These are phyloP conservation scores for Alternaria sp. DNA, from an alignment of 2,329 filamentous ascomycete genomes.

Conservation along the genomic window DNA sequence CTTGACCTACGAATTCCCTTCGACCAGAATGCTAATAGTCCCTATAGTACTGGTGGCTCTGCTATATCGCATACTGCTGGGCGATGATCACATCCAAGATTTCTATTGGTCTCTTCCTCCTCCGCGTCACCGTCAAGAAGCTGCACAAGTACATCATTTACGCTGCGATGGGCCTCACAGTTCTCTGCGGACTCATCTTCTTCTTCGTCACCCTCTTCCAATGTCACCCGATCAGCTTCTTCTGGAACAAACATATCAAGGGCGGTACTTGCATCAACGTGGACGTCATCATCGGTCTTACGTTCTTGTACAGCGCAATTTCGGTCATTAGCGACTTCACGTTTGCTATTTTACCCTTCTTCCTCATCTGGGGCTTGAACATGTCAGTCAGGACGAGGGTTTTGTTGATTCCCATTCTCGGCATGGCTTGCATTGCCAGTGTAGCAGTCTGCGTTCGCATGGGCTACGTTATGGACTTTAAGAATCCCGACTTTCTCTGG, in stretches of 20 bases:
- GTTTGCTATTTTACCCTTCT: constrained; percentile 61
- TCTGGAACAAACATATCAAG: constrained; percentile 57
- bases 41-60: constrained; percentile 48
- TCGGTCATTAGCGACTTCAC: constrained; percentile 59
- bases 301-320: constrained; percentile 59
- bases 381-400: constrained; percentile 60
- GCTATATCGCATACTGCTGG: constrained; percentile 46
- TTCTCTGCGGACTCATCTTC: constrained; percentile 52
- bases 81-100: constrained; percentile 47
- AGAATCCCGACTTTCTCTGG: constrained; percentile 47
- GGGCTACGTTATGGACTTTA: constrained; percentile 49
- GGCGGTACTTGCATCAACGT: constrained; percentile 55
- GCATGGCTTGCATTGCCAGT: constrained; percentile 58
- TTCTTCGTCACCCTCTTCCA: constrained; percentile 62
- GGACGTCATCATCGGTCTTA: constrained; percentile 54
- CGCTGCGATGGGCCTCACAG: constrained; percentile 46
- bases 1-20: neutral
- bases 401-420: constrained; percentile 58
- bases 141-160: constrained; percentile 51
- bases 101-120: constrained; percentile 48
- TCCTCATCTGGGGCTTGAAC: constrained; percentile 61
- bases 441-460: constrained; percentile 48
- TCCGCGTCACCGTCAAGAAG: constrained; percentile 43
- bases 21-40: neutral
- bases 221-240: constrained; percentile 59